phyloP scores from a whole-genome alignment of 2,329 filamentous ascomycete species.

The Trichophyton schoenleinii region DNA sequence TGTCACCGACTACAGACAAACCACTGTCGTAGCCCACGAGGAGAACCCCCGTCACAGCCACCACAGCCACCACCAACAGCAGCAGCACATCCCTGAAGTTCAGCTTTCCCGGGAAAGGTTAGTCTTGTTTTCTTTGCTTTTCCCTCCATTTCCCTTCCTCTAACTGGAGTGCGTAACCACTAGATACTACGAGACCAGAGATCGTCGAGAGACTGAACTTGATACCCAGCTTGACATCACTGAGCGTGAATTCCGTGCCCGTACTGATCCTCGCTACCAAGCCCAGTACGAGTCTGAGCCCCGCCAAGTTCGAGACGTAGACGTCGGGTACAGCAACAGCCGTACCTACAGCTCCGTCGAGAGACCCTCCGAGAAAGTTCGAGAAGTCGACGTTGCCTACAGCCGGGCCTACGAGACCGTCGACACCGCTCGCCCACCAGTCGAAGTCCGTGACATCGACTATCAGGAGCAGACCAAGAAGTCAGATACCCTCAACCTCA shows the following conservation, averaged over 20 bases:
- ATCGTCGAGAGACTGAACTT: slow-evolving; percentile 29
- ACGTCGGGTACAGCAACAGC: slow-evolving; percentile 19
- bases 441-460: slow-evolving; percentile 16
- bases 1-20: slow-evolving; percentile 23
- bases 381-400: slow-evolving; percentile 20
- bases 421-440: slow-evolving; percentile 10
- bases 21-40: slow-evolving; percentile 24
- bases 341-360: slow-evolving; percentile 13
- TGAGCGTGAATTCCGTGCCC: slow-evolving; percentile 55
- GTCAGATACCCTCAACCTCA: slow-evolving; percentile 23
- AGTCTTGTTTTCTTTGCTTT: slow-evolving; percentile 16
- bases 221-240: slow-evolving; percentile 41
- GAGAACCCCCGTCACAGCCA: slow-evolving; percentile 27
- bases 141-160: slow-evolving; percentile 5
- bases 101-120: slow-evolving; percentile 42
- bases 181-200: slow-evolving; percentile 15
- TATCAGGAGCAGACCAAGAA: slow-evolving; percentile 26
- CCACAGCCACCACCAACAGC: slow-evolving; percentile 21
- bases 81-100: slow-evolving; percentile 34
- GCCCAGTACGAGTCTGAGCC: slow-evolving; percentile 30
- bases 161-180: background rate
- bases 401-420: slow-evolving; percentile 15
- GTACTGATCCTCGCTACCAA: slow-evolving; percentile 42
- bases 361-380: slow-evolving; percentile 8
- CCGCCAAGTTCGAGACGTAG: slow-evolving; percentile 23